Conservation (phyloP, 1,284 basidiomycete genomes). For the Earliella scabrosa region DNA sequence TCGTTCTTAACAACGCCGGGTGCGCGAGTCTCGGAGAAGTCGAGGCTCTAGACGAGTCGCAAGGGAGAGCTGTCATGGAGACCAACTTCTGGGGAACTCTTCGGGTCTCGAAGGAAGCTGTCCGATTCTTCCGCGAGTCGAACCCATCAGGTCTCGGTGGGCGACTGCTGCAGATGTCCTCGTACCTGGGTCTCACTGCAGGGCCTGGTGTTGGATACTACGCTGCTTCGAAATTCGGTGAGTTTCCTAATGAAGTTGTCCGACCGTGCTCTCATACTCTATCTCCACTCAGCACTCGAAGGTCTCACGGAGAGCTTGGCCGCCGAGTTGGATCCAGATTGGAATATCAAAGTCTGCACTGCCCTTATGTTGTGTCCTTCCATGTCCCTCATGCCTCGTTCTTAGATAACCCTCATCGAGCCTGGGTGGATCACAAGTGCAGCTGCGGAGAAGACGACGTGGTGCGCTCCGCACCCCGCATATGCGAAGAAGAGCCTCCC, state of each 20-base stretch:
- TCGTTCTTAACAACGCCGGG: conserved; percentile 50
- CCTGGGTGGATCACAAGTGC: conserved; percentile 13
- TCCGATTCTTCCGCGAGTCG: conserved; percentile 43
- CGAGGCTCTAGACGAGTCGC: conserved; percentile 37
- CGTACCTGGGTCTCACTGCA: conserved; percentile 30
- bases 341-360: conserved; percentile 43
- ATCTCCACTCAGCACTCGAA: conserved; percentile 31
- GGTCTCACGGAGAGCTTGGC: conserved; percentile 36
- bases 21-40: conserved; percentile 36
- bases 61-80: conserved; percentile 38
- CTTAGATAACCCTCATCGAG: conserved; percentile 14
- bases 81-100: conserved; percentile 43
- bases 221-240: conserved; percentile 34
- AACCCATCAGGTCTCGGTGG: conserved; percentile 38
- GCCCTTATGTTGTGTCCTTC: neutral
- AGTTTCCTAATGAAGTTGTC: neutral
- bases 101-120: conserved; percentile 38
- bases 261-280: too few species aligned
- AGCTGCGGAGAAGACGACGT: neutral
- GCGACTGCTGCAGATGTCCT: conserved; percentile 36
- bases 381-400: neutral
- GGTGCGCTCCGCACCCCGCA: conserved; percentile 14
- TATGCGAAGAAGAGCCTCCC: conserved; percentile 12
- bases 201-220: conserved; percentile 35
- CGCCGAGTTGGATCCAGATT: conserved; percentile 39